phyloP scores from a whole-genome alignment of 805 yeast genomes.

The Wickerhamomyces mucosus region DNA sequence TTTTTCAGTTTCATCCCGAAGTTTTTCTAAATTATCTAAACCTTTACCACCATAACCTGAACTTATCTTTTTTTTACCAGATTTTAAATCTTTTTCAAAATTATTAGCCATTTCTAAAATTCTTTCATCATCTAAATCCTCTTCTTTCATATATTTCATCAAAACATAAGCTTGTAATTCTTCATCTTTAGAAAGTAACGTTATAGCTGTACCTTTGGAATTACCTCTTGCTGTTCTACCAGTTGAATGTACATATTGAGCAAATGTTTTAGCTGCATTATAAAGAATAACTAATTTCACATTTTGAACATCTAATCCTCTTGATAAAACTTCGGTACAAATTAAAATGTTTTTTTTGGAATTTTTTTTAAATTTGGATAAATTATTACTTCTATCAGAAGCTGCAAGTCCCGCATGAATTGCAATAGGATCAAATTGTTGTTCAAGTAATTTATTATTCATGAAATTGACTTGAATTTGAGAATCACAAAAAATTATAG shows the following conservation, averaged over 20 bases:
- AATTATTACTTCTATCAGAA: constrained; percentile 65
- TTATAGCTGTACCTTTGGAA: constrained; percentile 61
- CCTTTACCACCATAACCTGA: constrained; percentile 95
- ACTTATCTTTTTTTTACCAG: constrained; percentile 54
- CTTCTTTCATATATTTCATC: constrained; percentile 35
- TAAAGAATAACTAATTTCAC: constrained; percentile 73
- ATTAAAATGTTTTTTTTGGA: constrained; percentile 49
- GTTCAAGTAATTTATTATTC: constrained; percentile 38
- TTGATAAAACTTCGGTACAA: constrained; percentile 91
- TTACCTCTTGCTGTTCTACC: constrained; percentile 94
- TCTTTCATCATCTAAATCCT: constrained; percentile 39
- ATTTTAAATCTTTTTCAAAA: constrained; percentile 52
- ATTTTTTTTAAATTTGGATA: constrained; percentile 50
- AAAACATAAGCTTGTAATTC: constrained; percentile 58
- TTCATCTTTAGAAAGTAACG: constrained; percentile 58
- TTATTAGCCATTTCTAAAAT: constrained; percentile 39
- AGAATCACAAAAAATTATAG: constrained; percentile 77
- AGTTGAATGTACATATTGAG: constrained; percentile 92
- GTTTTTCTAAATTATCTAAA: constrained; percentile 62
- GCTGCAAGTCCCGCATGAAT: constrained; percentile 94
- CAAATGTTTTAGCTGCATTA: constrained; percentile 80
- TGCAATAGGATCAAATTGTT: constrained; percentile 52
- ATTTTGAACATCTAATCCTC: constrained; percentile 91
- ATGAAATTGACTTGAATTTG: constrained; percentile 81
- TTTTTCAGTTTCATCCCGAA: constrained; percentile 40